Evolutionary conservation across 1,284 basidiomycete species (phyloP).

Genomic region (Puccinia brachypodii): DNA sequence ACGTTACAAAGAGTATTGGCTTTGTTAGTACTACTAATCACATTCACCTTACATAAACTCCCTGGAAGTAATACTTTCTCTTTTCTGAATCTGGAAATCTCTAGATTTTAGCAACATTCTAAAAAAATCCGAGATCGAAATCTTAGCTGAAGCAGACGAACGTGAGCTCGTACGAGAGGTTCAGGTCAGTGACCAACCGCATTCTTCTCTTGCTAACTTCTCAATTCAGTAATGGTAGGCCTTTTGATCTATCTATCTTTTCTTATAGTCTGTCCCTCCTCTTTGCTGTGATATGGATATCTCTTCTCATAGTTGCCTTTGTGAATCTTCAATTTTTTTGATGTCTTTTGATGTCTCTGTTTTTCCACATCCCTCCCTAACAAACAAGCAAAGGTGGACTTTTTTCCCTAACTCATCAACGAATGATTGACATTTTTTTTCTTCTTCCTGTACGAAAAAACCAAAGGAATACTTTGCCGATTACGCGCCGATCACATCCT

Average conservation of each 20-base stretch:
- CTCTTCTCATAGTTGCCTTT: not conserved
- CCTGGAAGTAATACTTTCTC: not conserved
- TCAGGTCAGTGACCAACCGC: slow-evolving; percentile 66
- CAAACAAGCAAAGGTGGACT: not conserved
- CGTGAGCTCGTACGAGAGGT: slow-evolving; percentile 96
- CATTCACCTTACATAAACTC: too few relatives aligned
- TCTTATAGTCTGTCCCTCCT: not conserved
- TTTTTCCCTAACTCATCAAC: not conserved
- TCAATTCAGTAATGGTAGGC: slow-evolving; percentile 55
- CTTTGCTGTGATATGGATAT: not conserved
- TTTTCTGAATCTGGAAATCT: not conserved
- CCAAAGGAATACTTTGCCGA: slow-evolving; percentile 90
- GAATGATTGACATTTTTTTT: not conserved
- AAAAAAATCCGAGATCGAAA: slow-evolving; percentile 85
- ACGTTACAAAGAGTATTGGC: slow-evolving; percentile 92
- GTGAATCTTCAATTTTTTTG: not conserved
- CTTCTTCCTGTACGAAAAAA: not conserved
- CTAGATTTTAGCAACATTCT: slow-evolving; percentile 92
- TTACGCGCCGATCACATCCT: slow-evolving; percentile 81
- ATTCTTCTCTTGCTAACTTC: slow-evolving; percentile 50
- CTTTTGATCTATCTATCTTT: slow-evolving; percentile 48
- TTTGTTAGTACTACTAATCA: slow-evolving; percentile 70
- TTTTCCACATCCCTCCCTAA: not conserved
- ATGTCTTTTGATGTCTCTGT: not conserved
- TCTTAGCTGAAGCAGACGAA: slow-evolving; percentile 89